Evolutionary conservation across 2,329 filamentous ascomycete species (phyloP).

Genomic region (Alternaria tenuissima): DNA sequence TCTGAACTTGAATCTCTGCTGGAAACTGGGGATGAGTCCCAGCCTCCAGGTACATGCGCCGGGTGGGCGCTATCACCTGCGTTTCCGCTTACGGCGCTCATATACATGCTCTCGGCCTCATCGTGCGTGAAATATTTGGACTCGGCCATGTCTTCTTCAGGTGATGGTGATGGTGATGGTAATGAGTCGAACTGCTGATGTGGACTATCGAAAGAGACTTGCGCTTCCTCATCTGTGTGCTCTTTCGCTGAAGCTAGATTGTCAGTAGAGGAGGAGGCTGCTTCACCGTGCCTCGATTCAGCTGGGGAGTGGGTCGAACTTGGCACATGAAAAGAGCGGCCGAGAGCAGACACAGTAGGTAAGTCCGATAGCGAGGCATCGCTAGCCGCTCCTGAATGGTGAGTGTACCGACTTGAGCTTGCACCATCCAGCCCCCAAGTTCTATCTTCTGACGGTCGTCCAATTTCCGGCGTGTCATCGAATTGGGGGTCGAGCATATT

Average conservation of each 20-base stretch:
- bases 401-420: conserved; percentile 22
- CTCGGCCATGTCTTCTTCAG: conserved; percentile 42
- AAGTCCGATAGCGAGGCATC: conserved; percentile 28
- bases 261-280: conserved; percentile 15
- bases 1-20: conserved; percentile 41
- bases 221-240: conserved; percentile 13
- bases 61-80: conserved; percentile 30
- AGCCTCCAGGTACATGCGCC: conserved; percentile 53
- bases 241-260: conserved; percentile 27
- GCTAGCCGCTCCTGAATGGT: conserved; percentile 22
- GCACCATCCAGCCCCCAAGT: conserved; percentile 19
- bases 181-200: conserved; percentile 15
- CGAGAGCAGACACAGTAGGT: conserved; percentile 38
- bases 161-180: not conserved
- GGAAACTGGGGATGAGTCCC: conserved; percentile 50
- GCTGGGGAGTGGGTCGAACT: conserved; percentile 15
- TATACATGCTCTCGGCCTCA: conserved; percentile 86
- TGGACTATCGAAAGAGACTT: conserved; percentile 5
- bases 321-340: conserved; percentile 24
- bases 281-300: conserved; percentile 18
- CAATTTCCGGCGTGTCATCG: conserved; percentile 20
- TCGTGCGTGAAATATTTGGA: conserved; percentile 80
- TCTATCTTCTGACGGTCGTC: conserved; percentile 8
- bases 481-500: conserved; percentile 39
- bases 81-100: conserved; percentile 69